These are phyloP conservation scores for Rutstroemia sp. DNA, from an alignment of 2,329 filamentous ascomycete species.

Conservation along the genomic window DNA sequence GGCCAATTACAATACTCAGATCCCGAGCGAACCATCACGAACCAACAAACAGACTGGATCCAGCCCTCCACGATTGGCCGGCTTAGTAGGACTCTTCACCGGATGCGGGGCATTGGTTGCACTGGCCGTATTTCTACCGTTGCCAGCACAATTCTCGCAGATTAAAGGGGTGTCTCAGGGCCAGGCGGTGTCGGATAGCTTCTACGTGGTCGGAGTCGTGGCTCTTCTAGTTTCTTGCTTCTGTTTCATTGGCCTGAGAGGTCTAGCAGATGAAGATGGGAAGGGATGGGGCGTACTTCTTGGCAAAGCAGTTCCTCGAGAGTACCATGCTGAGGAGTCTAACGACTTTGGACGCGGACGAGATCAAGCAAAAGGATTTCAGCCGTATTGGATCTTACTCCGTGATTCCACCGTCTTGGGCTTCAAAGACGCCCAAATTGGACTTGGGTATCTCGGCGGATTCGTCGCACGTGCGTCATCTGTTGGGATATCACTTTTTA, in stretches of 20 bases:
- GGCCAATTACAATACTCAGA: constrained; percentile 37
- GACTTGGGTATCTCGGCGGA: constrained; percentile 82
- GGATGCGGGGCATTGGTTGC: constrained; percentile 87
- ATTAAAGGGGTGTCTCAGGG: constrained; percentile 64
- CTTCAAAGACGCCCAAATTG: constrained; percentile 69
- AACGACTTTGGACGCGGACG: not conserved
- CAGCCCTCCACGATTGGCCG: constrained; percentile 61
- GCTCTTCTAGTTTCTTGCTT: constrained; percentile 65
- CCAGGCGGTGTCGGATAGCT: constrained; percentile 72
- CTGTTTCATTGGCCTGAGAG: constrained; percentile 71
- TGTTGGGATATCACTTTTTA: constrained; percentile 90
- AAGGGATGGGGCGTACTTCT: constrained; percentile 63
- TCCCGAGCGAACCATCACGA: constrained; percentile 11
- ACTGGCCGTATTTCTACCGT: constrained; percentile 71
- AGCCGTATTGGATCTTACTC: constrained; percentile 54
- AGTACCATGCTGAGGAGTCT: constrained; percentile 13
- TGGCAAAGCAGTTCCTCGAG: constrained; percentile 24
- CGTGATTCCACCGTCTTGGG: constrained; percentile 60
- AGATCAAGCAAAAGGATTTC: constrained; percentile 24
- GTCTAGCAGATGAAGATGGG: constrained; percentile 62
- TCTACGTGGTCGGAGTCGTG: constrained; percentile 74
- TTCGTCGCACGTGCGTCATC: constrained; percentile 93
- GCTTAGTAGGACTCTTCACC: constrained; percentile 86
- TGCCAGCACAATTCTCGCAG: constrained; percentile 72
- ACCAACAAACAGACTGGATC: constrained; percentile 28